Evolutionary conservation across 257 asterid species (phyloP), one percentile per base, ranked within the genome.

Genomic region (Parsonsia alboflavescens): DNA sequence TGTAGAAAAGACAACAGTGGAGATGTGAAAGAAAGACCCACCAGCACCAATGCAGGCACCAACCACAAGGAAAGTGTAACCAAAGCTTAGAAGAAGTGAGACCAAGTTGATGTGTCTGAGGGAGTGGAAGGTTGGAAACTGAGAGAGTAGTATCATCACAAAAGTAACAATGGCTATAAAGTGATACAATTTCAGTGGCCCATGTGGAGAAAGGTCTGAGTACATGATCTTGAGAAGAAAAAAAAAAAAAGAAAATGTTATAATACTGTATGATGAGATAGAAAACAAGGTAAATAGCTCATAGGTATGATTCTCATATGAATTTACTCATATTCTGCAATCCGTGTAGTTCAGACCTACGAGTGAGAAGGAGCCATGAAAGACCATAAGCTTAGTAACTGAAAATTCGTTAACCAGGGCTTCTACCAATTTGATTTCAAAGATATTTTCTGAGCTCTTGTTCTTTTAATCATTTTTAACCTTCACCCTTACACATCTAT

Each of bases 101-200:
- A 66, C 88, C 50, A 94, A 64, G 80, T 90, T 94, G 70, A 94
- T 86, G 80, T 94, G 96, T 83, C 99, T 87, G 76, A 92, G 98
- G 70, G 99, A 94, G 81, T 94, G 98, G 89, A 94, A 92, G 83
- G 91, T 85, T 11, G 99, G 98, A 72, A 94, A 86, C 69, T 94
- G 98, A 80, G 99, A 92, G 71, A 94, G 93, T 76, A 86, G 81
- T 65, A 90, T 90, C 98, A 92, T 92, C 42, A 90, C 84, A 48
- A 77, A 82, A 10, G 97, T 88, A 82, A 92, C 99, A 88, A 94
- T 90, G 71, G 96, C 96, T 80, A 90, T 90, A 83, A 94, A 94
- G 75, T 94, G 88, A 63, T 90, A 92, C 62, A 94, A 83, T 74
- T 89, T 87, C 87, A 94, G 30, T 10, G 96, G 42, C 52, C 99